Conservation (phyloP, 768 basidiomycete species). For the Coprinellus micaceus region DNA sequence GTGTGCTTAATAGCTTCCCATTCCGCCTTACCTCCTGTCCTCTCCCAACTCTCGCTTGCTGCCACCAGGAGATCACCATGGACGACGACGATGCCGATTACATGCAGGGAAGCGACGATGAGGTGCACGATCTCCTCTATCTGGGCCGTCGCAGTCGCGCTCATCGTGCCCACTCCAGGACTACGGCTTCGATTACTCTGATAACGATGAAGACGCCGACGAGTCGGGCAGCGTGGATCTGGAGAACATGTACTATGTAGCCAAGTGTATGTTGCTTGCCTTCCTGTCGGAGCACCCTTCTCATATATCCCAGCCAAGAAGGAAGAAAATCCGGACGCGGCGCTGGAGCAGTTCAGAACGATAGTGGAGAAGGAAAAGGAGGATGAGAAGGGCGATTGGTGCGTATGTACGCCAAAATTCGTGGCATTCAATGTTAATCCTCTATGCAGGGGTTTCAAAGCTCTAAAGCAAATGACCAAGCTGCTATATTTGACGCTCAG, state of each 20-base stretch:
- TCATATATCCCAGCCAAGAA: conserved; percentile 66
- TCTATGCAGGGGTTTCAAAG: conserved; percentile 89
- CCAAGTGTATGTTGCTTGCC: conserved; percentile 67
- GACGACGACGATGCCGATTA: conserved; percentile 94
- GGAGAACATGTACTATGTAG: conserved; percentile 98
- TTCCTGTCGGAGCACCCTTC: neutral
- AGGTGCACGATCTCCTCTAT: conserved; percentile 41
- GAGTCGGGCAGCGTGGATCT: conserved; percentile 82
- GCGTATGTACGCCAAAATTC: conserved; percentile 17
- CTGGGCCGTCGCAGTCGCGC: conserved; percentile 3
- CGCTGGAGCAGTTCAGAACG: conserved; percentile 81
- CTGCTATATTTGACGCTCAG: conserved; percentile 77
- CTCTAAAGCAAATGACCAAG: conserved; percentile 96
- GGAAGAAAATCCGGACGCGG: conserved; percentile 90
- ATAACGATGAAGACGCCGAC: conserved; percentile 80
- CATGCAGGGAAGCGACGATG: conserved; percentile 86
- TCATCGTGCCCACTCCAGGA: conserved; percentile 47
- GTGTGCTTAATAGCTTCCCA: neutral
- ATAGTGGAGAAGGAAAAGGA: conserved; percentile 93
- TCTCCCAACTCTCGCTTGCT: neutral
- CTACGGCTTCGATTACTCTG: conserved; percentile 96
- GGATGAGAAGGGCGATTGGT: conserved; percentile 94
- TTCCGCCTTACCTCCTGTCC: neutral
- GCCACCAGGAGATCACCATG: conserved; percentile 42
- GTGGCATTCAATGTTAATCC: neutral